A percentile compares a stretch with the other conserved stretches of the same genome.
Evolutionary conservation across 1,284 basidiomycete species (phyloP).

Genomic region (Malassezia slooffiae): DNA sequence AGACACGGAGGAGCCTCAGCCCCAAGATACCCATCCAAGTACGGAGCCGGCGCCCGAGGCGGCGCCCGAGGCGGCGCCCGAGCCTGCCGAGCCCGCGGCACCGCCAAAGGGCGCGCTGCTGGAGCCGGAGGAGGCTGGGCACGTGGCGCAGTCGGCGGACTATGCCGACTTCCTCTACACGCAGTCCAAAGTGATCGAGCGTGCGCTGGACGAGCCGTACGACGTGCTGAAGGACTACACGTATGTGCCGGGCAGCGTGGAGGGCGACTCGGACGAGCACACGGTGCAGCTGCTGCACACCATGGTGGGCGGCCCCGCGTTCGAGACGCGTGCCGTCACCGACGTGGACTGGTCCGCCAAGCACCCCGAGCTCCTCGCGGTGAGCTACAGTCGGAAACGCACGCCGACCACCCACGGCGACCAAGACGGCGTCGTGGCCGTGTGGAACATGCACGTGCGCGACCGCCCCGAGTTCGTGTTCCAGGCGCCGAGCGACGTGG

Average conservation of each 20-base stretch:
- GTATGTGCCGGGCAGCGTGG: conserved; percentile 62
- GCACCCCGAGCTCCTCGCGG: conserved; percentile 89
- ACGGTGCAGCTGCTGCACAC: conserved; percentile 21
- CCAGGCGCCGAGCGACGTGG: conserved; percentile 92
- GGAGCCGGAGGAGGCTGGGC: conserved; percentile 77
- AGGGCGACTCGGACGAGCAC: conserved; percentile 7
- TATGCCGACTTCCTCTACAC: conserved; percentile 87
- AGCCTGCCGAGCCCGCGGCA: not conserved
- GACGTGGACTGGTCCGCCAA: conserved; percentile 96
- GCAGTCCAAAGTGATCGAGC: conserved; percentile 86
- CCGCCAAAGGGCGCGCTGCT: conserved; percentile 58
- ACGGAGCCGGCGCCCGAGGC: conserved; percentile 56
- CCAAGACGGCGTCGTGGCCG: conserved; percentile 86
- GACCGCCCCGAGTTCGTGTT: conserved; percentile 96
- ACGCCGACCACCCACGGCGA: conserved; percentile 50
- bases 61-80: conserved; percentile 15
- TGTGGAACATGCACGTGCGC: conserved; percentile 91
- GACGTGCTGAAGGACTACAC: conserved; percentile 92
- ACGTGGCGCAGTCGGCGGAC: conserved; percentile 68
- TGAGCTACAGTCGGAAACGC: conserved; percentile 94
- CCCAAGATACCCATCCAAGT: too few relatives aligned
- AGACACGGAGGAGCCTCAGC: conserved; percentile 54
- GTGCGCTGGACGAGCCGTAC: conserved; percentile 89
- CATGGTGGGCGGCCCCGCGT: conserved; percentile 28
- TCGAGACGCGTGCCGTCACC: conserved; percentile 76